Conservation (phyloP, 306 rosid genomes). For the Herpetospermum pedunculosum region DNA sequence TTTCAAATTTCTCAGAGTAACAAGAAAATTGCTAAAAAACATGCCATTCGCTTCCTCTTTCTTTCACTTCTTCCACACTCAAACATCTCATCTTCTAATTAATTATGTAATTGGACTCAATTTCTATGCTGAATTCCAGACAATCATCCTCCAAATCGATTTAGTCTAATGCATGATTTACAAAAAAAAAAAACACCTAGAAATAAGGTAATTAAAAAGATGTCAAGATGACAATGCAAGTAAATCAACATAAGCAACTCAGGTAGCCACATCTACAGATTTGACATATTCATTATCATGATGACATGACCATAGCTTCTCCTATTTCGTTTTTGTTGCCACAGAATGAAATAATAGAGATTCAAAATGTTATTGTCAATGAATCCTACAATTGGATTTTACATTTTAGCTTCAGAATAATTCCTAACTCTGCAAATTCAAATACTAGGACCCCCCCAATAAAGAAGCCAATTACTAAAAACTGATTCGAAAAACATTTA, state of each 20-base stretch:
- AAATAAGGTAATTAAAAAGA: neutral
- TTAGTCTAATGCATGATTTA: neutral
- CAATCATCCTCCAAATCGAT: neutral
- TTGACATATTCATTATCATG: neutral
- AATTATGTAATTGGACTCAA: neutral
- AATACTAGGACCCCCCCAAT: neutral
- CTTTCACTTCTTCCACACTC: neutral
- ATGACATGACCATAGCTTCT: neutral
- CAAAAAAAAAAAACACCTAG: neutral
- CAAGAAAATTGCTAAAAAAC: neutral
- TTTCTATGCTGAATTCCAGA: neutral
- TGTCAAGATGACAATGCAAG: neutral
- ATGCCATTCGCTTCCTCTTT: neutral
- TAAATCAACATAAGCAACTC: neutral
- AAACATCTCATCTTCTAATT: neutral
- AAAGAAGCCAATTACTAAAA: neutral
- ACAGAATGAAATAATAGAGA: neutral
- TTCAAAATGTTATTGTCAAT: neutral
- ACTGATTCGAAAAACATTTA: neutral
- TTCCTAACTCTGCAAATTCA: neutral
- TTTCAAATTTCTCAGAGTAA: neutral
- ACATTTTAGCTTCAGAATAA: neutral
- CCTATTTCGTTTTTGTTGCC: neutral
- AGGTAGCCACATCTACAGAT: neutral
- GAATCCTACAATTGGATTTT: neutral